Evolutionary conservation across 106 monocot genomes (phyloP), one percentile per base, ranked within the genome.

Genomic region (Vanilla planifolia): DNA sequence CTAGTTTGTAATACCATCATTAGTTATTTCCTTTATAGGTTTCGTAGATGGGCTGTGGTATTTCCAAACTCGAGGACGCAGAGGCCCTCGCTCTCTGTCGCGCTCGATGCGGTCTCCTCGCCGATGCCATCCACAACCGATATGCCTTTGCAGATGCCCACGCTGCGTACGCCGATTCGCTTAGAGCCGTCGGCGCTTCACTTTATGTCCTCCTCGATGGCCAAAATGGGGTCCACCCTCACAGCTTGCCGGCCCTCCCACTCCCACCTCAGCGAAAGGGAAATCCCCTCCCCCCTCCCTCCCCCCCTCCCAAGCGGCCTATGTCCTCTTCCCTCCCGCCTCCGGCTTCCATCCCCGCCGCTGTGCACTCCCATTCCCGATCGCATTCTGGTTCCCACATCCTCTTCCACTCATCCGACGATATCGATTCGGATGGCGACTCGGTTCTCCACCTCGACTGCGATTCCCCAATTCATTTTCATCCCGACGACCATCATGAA

Each of bases 121-220:
- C 71, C 42, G 65, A 77, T 15, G 91, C 91, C 20, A 98, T 91
- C 69, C 58, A 64, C 60, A 42, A 72, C 77, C 75, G 96, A 26
- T 98, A 84, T 68, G 79, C 62, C 39, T 72, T 98, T 37, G 91
- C 96, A 60, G 77, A 87, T 60, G 73, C 96, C 29, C 96, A 98
- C 75, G 57, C 52, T 5, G 79, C 68, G 25, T 92, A 98, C 75
- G 32, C 79, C 27, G 24, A 37, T 34, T 86, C 90, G 1, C 78
- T 96, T 26, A 67, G 75, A 33, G 51, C 76, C 59, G 66, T 90
- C 57, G 90, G 79, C 33, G 51, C 55, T 8, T 61, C 84, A 8
- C 71, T 96, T 28, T 68, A 81, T 59, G 56, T 39, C 24, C 73
- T 96, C 65, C 72, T 86, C 63, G 62, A 63, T 34, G 68, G 27